Evolutionary conservation across 1,139 yeast genomes (phyloP).

Genomic region (Suhomyces bribrorum): DNA sequence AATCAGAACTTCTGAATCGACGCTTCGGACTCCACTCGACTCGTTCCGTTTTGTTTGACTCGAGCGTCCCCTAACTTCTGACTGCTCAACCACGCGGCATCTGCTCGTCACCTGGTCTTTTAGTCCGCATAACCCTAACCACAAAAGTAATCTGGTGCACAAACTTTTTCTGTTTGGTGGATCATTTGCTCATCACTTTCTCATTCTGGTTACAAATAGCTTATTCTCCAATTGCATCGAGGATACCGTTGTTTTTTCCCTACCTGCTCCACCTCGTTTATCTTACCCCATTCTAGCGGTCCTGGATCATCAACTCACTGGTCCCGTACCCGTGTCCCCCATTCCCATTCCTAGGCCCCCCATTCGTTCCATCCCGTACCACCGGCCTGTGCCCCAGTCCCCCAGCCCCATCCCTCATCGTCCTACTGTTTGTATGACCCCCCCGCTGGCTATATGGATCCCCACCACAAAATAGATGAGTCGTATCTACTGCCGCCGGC

Average conservation of each 20-base stretch:
- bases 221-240: not conserved
- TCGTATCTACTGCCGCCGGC: constrained; percentile 9
- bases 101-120: not conserved
- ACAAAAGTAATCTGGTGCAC: constrained; percentile 1
- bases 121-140: constrained; percentile 2
- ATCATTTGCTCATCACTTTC: constrained; percentile 11
- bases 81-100: no score
- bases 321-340: no score
- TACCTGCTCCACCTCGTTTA: not conserved
- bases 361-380: no score
- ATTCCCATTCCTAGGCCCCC: no score
- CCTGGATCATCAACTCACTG: no score
- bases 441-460: constrained; percentile 6
- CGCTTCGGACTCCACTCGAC: no score
- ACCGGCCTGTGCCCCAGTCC: no score
- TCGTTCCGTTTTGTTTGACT: no score
- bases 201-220: not conserved
- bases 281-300: no score
- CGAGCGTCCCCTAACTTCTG: no score
- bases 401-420: not conserved
- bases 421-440: not conserved
- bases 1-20: no score
- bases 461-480: constrained; percentile 16
- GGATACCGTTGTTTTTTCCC: not conserved
- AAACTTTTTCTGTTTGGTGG: constrained; percentile 8